These are phyloP conservation scores for Aspergillus fructus DNA, from an alignment of 2,329 filamentous ascomycete species.

Conservation along the genomic window DNA sequence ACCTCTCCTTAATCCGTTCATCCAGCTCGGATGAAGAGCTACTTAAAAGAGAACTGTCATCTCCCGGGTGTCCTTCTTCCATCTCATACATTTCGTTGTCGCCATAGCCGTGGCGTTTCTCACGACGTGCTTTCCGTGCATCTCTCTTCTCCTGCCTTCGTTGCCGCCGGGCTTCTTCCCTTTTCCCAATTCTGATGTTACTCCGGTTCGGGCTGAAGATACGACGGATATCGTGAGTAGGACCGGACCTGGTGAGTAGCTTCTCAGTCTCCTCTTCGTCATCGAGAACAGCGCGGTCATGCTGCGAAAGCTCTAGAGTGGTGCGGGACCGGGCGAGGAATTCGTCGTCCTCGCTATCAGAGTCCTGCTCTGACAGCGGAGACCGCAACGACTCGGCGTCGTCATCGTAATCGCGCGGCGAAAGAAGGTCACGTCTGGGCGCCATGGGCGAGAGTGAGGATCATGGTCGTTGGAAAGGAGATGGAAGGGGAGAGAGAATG, in stretches of 20 bases:
- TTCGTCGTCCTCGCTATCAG: slow-evolving; percentile 74
- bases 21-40: slow-evolving; percentile 50
- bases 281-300: slow-evolving; percentile 69
- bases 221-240: slow-evolving; percentile 37
- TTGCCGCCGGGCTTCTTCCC: slow-evolving; percentile 50
- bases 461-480: slow-evolving; percentile 11
- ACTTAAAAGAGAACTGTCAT: slow-evolving; percentile 16
- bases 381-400: slow-evolving; percentile 67
- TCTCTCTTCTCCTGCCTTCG: slow-evolving; percentile 47
- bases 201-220: slow-evolving; percentile 45
- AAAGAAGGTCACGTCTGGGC: slow-evolving; percentile 51
- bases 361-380: slow-evolving; percentile 62
- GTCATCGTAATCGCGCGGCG: slow-evolving; percentile 65
- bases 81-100: slow-evolving; percentile 79
- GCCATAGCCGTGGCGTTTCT: slow-evolving; percentile 64
- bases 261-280: slow-evolving; percentile 67
- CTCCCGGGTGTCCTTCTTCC: slow-evolving; percentile 69
- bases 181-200: slow-evolving; percentile 51
- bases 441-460: slow-evolving; percentile 20
- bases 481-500: background rate
- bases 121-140: slow-evolving; percentile 48
- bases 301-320: slow-evolving; percentile 66
- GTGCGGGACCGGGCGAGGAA: slow-evolving; percentile 65
- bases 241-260: slow-evolving; percentile 42
- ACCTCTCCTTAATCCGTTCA: slow-evolving; percentile 35